Base-by-base conservation (phyloP, 225 moss, liverwort and hornwort species). In the Lunularia cruciata region DNA sequence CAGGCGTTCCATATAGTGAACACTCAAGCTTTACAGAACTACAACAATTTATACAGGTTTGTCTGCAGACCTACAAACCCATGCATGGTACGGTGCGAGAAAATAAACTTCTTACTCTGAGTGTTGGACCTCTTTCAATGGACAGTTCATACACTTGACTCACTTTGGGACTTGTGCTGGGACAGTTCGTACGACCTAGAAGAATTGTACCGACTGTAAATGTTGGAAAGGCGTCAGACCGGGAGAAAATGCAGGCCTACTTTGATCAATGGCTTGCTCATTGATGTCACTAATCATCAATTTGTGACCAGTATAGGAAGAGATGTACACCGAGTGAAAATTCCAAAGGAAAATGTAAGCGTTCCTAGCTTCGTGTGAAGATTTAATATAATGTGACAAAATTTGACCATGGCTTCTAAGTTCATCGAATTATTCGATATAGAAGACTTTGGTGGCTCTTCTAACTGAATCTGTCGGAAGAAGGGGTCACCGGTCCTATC, bases 21-120 rank as follows among this genome's bases (percentile, higher is more conserved):
- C 95, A 95, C 72, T 95, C 95, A 38, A 95, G 95, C 72, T 92
- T 72, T 80, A 76, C 84, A 1, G 95, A 88, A 80, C 88, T 92
- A 60, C 83, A 66, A 72, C 92, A 92, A 49, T 95, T 95, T 70
- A 88, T 90, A 28, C 87, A 80, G 84, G 84, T 84, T 23, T 61
- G 79, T 19, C 42, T 47, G 20, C 9, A 30, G 45, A 1, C 20
- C 22, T 66, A 11, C 20, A 48, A 47, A 1, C 15, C 52, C 23
- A 8, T 52, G 52, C 52, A 0, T 52, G 20, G n/a, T n/a, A n/a
- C n/a, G n/a, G n/a, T n/a, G n/a, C n/a, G n/a, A 8, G 52, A 7
- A 52, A n/a, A 52, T 52, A 43, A 10, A 1, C 11, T 43, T 6
- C 5, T 10, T 10, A 2, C 12, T 43, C 43, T 16, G 43, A 43